Conservation (phyloP, 2,329 filamentous ascomycete genomes). For the Colletotrichum sojae region DNA sequence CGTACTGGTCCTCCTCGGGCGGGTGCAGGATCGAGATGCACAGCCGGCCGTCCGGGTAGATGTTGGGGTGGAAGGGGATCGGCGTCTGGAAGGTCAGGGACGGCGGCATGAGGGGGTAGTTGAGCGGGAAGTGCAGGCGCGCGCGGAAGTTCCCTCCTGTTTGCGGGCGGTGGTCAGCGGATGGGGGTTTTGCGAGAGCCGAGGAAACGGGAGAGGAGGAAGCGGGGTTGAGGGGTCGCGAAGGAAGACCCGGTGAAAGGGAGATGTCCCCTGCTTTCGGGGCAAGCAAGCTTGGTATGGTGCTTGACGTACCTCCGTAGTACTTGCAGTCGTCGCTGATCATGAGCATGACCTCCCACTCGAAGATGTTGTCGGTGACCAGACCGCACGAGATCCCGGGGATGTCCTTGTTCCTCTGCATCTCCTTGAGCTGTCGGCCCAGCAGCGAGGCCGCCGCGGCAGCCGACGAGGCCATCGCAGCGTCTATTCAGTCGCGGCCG, state of each 20-base stretch:
- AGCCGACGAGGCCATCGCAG: conserved; percentile 57
- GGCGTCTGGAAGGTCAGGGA: conserved; percentile 89
- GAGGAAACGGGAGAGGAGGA: not conserved
- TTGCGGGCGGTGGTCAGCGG: not conserved
- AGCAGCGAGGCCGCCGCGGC: conserved; percentile 81
- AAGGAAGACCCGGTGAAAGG: too few species aligned
- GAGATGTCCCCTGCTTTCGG: too few species aligned
- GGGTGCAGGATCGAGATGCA: conserved; percentile 98
- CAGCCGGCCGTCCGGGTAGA: conserved; percentile 88
- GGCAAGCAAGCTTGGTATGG: not conserved
- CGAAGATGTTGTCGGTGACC: conserved; percentile 89
- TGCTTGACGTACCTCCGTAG: conserved; percentile 80
- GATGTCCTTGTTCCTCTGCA: conserved; percentile 91
- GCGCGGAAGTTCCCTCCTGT: conserved; percentile 94
- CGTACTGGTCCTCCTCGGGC: conserved; percentile 92
- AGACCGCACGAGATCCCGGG: conserved; percentile 95
- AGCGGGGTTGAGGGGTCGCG: too few species aligned
- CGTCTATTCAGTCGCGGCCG: not conserved
- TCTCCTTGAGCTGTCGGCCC: conserved; percentile 89
- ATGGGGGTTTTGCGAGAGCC: not conserved
- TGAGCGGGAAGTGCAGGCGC: conserved; percentile 83
- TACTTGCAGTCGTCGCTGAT: conserved; percentile 94
- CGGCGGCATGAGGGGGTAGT: conserved; percentile 91
- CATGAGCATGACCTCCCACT: conserved; percentile 99
- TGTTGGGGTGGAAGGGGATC: conserved; percentile 93